Evolutionary conservation across 768 basidiomycete species (phyloP).

Genomic region (Lactarius psammicola): DNA sequence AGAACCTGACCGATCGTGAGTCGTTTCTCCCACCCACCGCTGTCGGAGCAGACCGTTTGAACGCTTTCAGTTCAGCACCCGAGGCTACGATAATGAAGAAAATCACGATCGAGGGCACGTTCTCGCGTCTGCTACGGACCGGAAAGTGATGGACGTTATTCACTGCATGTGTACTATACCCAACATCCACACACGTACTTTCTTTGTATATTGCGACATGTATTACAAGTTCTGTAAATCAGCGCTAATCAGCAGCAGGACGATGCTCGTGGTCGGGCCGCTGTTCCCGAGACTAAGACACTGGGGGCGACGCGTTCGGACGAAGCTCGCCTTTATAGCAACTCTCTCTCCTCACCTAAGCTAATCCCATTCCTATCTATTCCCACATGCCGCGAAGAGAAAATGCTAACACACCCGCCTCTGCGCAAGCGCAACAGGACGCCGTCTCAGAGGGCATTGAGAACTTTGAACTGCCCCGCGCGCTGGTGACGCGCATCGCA

Average conservation of each 20-base stretch:
- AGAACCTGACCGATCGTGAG: constrained; percentile 78
- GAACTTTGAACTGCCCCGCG: constrained; percentile 85
- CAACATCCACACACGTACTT: background rate
- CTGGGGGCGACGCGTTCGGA: background rate
- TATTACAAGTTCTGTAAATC: constrained; percentile 11
- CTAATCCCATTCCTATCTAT: background rate
- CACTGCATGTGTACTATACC: constrained; percentile 3
- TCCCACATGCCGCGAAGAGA: constrained; percentile 69
- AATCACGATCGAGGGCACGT: constrained; percentile 68
- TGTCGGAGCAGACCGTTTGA: background rate
- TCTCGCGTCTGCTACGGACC: constrained; percentile 69
- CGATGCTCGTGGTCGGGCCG: too few species aligned
- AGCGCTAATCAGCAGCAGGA: too few species aligned
- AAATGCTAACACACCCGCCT: constrained; percentile 48
- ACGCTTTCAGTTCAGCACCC: constrained; percentile 47
- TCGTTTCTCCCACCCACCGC: constrained; percentile 22
- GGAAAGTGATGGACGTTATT: constrained; percentile 21
- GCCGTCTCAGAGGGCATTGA: constrained; percentile 82
- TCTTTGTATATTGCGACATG: background rate
- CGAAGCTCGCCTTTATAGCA: background rate
- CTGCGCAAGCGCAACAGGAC: constrained; percentile 77
- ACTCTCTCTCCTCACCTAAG: background rate
- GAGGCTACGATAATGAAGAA: constrained; percentile 93
- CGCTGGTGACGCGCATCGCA: constrained; percentile 78
- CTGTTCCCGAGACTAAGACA: too few species aligned